Percentiles rank a stretch among this genome's conserved stretches.
Conservation (phyloP, 2,329 filamentous ascomycete species). For the Zasmidium citrigriseum region DNA sequence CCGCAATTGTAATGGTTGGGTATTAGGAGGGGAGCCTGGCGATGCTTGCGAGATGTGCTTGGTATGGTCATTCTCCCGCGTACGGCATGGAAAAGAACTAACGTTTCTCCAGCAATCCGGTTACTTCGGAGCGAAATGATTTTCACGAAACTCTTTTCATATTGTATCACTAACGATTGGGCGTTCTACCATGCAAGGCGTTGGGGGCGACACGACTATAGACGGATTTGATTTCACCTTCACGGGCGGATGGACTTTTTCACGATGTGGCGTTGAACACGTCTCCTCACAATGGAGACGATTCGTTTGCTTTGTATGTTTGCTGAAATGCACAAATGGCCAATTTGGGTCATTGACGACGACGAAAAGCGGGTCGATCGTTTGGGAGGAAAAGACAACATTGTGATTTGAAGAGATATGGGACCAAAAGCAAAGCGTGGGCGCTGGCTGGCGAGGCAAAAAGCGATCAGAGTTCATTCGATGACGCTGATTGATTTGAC, state of each 20-base stretch:
- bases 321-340: background rate
- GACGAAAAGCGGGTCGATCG: background rate
- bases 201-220: background rate
- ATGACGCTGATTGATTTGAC: background rate
- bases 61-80: constrained; percentile 16
- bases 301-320: background rate
- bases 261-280: background rate
- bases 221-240: background rate
- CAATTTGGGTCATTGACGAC: background rate
- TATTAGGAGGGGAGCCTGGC: constrained; percentile 34
- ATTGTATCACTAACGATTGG: constrained; percentile 1
- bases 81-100: background rate
- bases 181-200: constrained; percentile 1
- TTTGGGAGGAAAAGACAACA: constrained; percentile 6
- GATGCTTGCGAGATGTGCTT: constrained; percentile 37
- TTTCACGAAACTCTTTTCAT: background rate
- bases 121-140: constrained; percentile 31
- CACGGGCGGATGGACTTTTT: background rate
- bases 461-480: background rate
- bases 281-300: no score
- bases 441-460: background rate
- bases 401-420: background rate
- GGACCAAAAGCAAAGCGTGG: background rate
- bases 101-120: constrained; percentile 29
- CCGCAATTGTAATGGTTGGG: constrained; percentile 38